Evolutionary conservation across 352 stramenopile species (phyloP).

Genomic region (Phytophthora rubi): DNA sequence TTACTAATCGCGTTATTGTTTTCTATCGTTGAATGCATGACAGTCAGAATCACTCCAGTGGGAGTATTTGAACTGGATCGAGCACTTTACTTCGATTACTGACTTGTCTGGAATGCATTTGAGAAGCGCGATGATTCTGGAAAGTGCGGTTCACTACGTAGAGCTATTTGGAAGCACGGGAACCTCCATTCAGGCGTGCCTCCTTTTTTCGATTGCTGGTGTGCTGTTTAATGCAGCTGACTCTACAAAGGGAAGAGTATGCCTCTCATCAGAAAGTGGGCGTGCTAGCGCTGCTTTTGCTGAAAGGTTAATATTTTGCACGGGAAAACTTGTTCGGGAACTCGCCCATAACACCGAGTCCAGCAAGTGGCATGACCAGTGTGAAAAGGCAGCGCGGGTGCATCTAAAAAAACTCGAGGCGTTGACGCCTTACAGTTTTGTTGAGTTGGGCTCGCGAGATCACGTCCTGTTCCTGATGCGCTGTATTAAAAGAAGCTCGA

Average conservation of each 20-base stretch:
- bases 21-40: neutral
- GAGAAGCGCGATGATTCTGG: slow-evolving; percentile 46
- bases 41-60: slow-evolving; percentile 55
- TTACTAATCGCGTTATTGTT: slow-evolving; percentile 3
- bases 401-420: slow-evolving; percentile 48
- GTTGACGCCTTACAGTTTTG: slow-evolving; percentile 25
- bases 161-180: slow-evolving; percentile 21
- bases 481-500: slow-evolving; percentile 49
- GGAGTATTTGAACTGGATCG: slow-evolving; percentile 66
- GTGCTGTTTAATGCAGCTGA: slow-evolving; percentile 29
- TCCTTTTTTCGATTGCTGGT: slow-evolving; percentile 36
- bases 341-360: slow-evolving; percentile 19
- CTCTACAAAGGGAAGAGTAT: slow-evolving; percentile 19
- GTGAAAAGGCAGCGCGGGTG: slow-evolving; percentile 40
- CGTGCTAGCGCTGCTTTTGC: slow-evolving; percentile 13
- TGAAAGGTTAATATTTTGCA: slow-evolving; percentile 18
- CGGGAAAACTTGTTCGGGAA: slow-evolving; percentile 32
- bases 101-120: slow-evolving; percentile 38
- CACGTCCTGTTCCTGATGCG: slow-evolving; percentile 45
- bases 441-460: slow-evolving; percentile 5
- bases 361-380: slow-evolving; percentile 26
- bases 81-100: slow-evolving; percentile 64
- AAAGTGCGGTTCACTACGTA: slow-evolving; percentile 45
- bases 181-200: slow-evolving; percentile 23
- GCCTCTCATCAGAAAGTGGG: neutral